Conservation (phyloP, 305 asterid species). For the Solanum chacoense region DNA sequence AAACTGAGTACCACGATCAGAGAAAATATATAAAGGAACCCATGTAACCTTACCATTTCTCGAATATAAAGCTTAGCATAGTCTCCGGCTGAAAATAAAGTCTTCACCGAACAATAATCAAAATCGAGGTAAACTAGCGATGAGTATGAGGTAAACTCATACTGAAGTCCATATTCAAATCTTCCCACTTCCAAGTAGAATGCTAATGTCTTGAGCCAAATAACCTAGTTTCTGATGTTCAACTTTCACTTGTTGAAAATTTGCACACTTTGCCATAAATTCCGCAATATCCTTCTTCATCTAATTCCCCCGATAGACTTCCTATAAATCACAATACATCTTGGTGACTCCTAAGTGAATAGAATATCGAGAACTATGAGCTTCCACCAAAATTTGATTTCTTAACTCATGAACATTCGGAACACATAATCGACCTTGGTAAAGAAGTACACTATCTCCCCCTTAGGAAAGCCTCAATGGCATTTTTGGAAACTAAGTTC, state of each 20-base stretch:
- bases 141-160: not conserved
- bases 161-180: not conserved
- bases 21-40: not conserved
- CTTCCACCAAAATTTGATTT: not conserved
- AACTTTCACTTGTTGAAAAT: too few species aligned
- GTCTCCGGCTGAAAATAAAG: not conserved
- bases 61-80: not conserved
- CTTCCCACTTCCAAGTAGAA: not conserved
- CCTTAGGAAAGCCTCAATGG: not conserved
- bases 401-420: not conserved
- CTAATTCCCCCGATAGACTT: too few species aligned
- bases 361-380: not conserved
- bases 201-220: not conserved
- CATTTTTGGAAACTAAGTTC: not conserved
- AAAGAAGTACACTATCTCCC: not conserved
- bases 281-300: too few species aligned
- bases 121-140: not conserved
- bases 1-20: not conserved
- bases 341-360: not conserved
- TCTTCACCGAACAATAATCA: too few species aligned
- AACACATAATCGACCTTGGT: not conserved
- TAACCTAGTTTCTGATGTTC: too few species aligned
- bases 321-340: too few species aligned
- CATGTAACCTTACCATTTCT: not conserved
- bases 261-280: too few species aligned